Evolutionary conservation across 1,284 basidiomycete species (phyloP), one percentile per base, ranked within the genome.

Genomic region (Ceratorhiza oryzae-sativae): DNA sequence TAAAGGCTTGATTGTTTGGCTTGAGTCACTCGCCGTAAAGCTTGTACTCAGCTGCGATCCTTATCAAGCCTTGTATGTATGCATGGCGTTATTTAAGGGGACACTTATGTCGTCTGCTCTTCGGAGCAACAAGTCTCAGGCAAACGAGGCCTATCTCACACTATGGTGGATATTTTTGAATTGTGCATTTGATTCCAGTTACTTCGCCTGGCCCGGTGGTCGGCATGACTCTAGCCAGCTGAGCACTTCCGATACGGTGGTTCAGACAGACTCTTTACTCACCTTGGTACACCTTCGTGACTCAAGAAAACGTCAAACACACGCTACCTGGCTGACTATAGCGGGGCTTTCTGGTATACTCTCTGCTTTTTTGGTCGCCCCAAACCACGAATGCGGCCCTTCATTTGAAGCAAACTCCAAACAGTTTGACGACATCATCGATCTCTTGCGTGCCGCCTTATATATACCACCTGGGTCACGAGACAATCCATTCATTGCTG

Each of bases 101-200:
- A 18, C 25, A 12, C 30, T 41, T 27, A n/a, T 18, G 3, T 36
- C 30, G 9, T 8, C 10, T n/a, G 15, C 55, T 58, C 18, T 36
- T 27, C 30, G 15, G 27, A 18, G 10, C 15, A 15, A n/a, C 36
- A 34, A 58, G 12, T 3, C 18, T 10, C n/a, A 36, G 18, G 12
- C 4, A 10, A 23, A 5, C 12, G 55, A 58, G 25, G 27, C n/a
- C 13, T 27, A 18, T 58, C 55, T 58, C 4, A 36, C 55, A n/a
- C 10, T 58, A 18, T 58, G 55, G 30, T 58, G 55, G 55, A 58
- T 58, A 18, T 58, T 34, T 27, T 34, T 58, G 32, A 58, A 58
- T 27, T 36, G 32, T 23, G 32, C 36, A n/a, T 36, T 58, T n/a
- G 55, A 58, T 36, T 58, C 15, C 32, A 58, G 32, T n/a, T 5